Conservation (phyloP, 1,284 basidiomycete species). For the Lentinula novae-zelandiae region DNA sequence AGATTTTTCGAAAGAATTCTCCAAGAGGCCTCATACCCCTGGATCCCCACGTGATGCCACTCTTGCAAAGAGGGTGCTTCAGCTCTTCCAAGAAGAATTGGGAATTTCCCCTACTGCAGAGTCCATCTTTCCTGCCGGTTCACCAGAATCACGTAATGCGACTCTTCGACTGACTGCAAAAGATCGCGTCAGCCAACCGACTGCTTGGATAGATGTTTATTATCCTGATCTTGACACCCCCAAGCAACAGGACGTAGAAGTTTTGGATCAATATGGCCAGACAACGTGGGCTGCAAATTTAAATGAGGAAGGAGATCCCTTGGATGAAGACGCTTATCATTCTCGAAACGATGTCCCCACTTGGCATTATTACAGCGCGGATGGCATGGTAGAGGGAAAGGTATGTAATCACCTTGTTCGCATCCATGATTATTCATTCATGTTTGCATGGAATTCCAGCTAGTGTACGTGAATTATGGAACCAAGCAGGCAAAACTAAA, state of each 20-base stretch:
- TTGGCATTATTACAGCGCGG: slow-evolving; percentile 69
- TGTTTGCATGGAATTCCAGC: slow-evolving; percentile 18
- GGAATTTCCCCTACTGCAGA: slow-evolving; percentile 36
- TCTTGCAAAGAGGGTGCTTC: slow-evolving; percentile 61
- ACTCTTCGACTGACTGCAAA: slow-evolving; percentile 50
- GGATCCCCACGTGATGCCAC: slow-evolving; percentile 62
- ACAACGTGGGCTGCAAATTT: slow-evolving; percentile 66
- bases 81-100: slow-evolving; percentile 61
- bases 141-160: slow-evolving; percentile 56
- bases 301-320: slow-evolving; percentile 62
- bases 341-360: slow-evolving; percentile 56
- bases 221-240: slow-evolving; percentile 78
- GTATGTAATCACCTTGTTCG: not conserved
- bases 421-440: not conserved
- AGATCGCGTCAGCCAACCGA: slow-evolving; percentile 37
- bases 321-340: slow-evolving; percentile 57
- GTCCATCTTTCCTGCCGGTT: slow-evolving; percentile 66
- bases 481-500: slow-evolving; percentile 45
- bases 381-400: slow-evolving; percentile 62
- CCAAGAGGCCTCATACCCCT: slow-evolving; percentile 69
- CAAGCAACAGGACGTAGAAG: slow-evolving; percentile 55
- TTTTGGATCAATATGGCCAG: slow-evolving; percentile 51
- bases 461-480: slow-evolving; percentile 85
- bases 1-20: slow-evolving; percentile 52
- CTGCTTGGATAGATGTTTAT: slow-evolving; percentile 79